phyloP scores from a whole-genome alignment of 805 yeast species.

The Lachancea waltii region DNA sequence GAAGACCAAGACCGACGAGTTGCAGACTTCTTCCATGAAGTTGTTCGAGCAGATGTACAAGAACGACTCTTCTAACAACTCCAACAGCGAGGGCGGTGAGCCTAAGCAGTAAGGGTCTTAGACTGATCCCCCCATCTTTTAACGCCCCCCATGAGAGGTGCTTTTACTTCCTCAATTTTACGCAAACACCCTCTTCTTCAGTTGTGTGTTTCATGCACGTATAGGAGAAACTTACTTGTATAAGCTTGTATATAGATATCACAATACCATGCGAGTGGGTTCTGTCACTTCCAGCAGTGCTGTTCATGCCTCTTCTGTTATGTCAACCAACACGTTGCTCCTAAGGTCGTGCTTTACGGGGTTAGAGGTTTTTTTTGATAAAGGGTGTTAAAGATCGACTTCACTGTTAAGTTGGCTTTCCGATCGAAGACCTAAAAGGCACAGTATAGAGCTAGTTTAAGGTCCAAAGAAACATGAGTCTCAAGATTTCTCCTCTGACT shows the following conservation, averaged over 20 bases:
- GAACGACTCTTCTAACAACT: conserved; percentile 23
- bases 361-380: too few relatives aligned
- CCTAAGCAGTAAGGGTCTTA: conserved; percentile 16
- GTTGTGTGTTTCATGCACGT: neutral
- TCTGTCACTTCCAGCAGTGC: neutral
- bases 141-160: neutral
- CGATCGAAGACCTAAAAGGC: too few relatives aligned
- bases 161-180: neutral
- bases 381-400: too few relatives aligned
- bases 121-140: neutral
- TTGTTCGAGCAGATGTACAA: conserved; percentile 58
- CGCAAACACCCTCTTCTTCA: neutral
- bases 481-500: conserved; percentile 32
- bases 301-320: too few relatives aligned
- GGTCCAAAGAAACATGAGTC: conserved; percentile 15
- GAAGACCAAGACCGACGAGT: conserved; percentile 67
- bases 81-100: conserved; percentile 17
- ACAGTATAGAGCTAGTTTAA: too few relatives aligned
- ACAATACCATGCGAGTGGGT: conserved; percentile 8
- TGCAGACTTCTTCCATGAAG: conserved; percentile 69
- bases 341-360: too few relatives aligned
- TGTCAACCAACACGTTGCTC: too few relatives aligned
- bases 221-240: conserved; percentile 8
- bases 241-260: conserved; percentile 12
- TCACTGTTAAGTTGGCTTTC: too few relatives aligned